Evolutionary conservation across 768 basidiomycete species (phyloP).

Genomic region (Collybia mongolica): DNA sequence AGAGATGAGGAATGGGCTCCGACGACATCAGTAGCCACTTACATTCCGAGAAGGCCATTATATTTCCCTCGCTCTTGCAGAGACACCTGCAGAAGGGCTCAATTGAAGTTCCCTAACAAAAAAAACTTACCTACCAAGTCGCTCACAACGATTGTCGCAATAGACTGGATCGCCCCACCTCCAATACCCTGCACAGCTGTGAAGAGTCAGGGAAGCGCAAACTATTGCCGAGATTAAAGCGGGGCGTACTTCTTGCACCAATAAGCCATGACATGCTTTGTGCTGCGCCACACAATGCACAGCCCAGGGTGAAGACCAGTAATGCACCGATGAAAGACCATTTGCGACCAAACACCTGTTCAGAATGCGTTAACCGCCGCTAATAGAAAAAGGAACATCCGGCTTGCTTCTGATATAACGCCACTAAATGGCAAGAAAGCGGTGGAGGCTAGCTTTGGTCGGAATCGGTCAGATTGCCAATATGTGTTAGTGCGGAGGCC

Average conservation of each 20-base stretch:
- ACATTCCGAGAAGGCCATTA: conserved; percentile 32
- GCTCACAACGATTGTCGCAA: conserved; percentile 38
- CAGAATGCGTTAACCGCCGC: not conserved
- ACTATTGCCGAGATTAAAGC: not conserved
- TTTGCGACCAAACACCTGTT: conserved; percentile 31
- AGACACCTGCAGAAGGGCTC: conserved; percentile 37
- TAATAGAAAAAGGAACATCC: too few species aligned
- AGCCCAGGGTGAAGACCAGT: conserved; percentile 33
- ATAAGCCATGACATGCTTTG: conserved; percentile 39
- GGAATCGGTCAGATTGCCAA: conserved; percentile 32
- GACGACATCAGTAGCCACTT: conserved; percentile 24
- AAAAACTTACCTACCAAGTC: conserved; percentile 26
- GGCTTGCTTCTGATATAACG: too few species aligned
- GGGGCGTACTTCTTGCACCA: conserved; percentile 26
- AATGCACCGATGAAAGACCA: conserved; percentile 28
- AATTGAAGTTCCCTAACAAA: too few species aligned
- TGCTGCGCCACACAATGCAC: conserved; percentile 35
- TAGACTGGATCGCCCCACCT: conserved; percentile 34
- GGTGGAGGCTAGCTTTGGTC: conserved; percentile 3
- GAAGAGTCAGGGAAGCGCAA: not conserved
- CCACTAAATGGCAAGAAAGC: too few species aligned
- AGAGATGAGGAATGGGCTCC: conserved; percentile 9
- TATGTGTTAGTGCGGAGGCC: conserved; percentile 29
- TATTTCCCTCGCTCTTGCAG: conserved; percentile 43
- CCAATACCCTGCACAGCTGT: conserved; percentile 39